Evolutionary conservation across 352 stramenopile species (phyloP), one percentile per base, ranked within the genome.

Genomic region (Pythium diclinum): DNA sequence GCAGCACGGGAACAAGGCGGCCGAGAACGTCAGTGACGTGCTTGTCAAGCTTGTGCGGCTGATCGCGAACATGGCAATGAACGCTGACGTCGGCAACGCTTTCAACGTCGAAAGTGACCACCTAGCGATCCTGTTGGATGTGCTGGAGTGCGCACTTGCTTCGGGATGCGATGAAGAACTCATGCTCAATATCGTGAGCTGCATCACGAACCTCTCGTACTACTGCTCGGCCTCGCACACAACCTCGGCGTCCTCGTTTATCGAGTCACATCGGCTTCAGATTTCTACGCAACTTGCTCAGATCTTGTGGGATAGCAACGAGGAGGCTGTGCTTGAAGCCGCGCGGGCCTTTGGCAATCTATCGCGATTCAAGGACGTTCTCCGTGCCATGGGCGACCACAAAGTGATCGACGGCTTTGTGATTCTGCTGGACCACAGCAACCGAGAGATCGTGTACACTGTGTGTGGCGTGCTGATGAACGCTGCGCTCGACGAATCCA

Each of bases 201-300:
- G 83, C 32, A 71, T 96, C 67, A 96, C 89, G 9, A 96, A 97
- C 53, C 63, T 96, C n/a, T 95, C 83, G 3, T 97, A 91, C 69
- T 95, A 81, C 59, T 68, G 62, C 40, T 76, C 61, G 42, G 61
- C 59, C 21, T 25, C 23, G 16, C 46, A 32, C 40, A 6, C n/a
- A 1, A 34, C 16, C 13, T 21, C 64, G 11, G 14, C 46, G 11
- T 11, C 58, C 11, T 58, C 65, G 44, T 87, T 88, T 55, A 78
- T 88, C 9, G 75, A 85, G 23, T 51, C 52, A 36, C 68, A 86
- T 59, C 75, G 77, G 21, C 36, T 85, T 3, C 67, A 59, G n/a
- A 78, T 88, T 46, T 68, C 76, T 0, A 51, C 67, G 0, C 65
- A 78, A 7, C 59, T 89, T 30, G 53, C 77, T 28, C 57, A 70